Percentiles rank a stretch among this genome's conserved stretches.
These are phyloP conservation scores for Antarctomyces pellizariae DNA, from an alignment of 495 filamentous ascomycete genomes.

Conservation along the genomic window DNA sequence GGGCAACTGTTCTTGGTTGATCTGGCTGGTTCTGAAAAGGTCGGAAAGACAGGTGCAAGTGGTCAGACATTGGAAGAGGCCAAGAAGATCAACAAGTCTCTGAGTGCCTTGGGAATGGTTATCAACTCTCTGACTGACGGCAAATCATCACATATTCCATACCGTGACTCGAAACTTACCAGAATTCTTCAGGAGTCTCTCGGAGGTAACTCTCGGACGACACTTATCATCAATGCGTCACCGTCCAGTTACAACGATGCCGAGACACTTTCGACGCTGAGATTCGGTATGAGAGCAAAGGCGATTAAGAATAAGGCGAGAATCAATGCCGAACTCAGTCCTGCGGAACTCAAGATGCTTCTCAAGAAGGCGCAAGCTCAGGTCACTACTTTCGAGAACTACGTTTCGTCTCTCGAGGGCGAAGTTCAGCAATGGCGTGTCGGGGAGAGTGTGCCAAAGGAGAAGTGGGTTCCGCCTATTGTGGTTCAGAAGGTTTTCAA, in stretches of 20 bases:
- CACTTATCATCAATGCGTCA: slow-evolving; percentile 94
- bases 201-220: slow-evolving; percentile 91
- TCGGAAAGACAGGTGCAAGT: slow-evolving; percentile 93
- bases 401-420: slow-evolving; percentile 61
- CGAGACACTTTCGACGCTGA: slow-evolving; percentile 79
- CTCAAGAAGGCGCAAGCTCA: slow-evolving; percentile 81
- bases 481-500: slow-evolving; percentile 30
- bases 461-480: slow-evolving; percentile 46
- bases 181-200: slow-evolving; percentile 90
- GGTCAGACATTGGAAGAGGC: slow-evolving; percentile 95
- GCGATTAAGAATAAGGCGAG: slow-evolving; percentile 99
- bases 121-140: slow-evolving; percentile 95
- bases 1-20: slow-evolving; percentile 93
- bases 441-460: slow-evolving; percentile 74
- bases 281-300: slow-evolving; percentile 93
- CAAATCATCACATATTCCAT: slow-evolving; percentile 92
- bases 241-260: slow-evolving; percentile 95
- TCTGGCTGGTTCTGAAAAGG: slow-evolving; percentile 93
- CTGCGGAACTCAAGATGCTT: slow-evolving; percentile 74
- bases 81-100: slow-evolving; percentile 99
- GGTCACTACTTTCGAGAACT: slow-evolving; percentile 66
- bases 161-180: slow-evolving; percentile 94
- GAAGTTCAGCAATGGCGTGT: slow-evolving; percentile 72
- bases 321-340: slow-evolving; percentile 94
- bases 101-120: slow-evolving; percentile 95